Evolutionary conservation across 2,329 filamentous ascomycete species (phyloP).

Genomic region (Rutstroemia sp.): DNA sequence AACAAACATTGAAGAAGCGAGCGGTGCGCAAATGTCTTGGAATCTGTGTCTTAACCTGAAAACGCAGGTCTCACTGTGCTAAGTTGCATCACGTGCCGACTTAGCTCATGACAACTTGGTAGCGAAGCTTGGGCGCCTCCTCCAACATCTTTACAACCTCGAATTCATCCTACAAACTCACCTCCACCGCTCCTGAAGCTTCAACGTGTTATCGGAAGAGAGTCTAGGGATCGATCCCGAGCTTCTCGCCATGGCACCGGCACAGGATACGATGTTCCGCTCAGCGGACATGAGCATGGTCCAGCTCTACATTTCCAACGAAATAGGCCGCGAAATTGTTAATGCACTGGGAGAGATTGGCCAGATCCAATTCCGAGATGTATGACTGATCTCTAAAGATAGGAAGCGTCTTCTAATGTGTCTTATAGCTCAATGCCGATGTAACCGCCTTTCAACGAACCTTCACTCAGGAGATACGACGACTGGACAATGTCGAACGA

Average conservation of each 20-base stretch:
- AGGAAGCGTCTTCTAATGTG: slow-evolving; percentile 16
- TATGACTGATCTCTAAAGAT: slow-evolving; percentile 35
- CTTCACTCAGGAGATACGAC: slow-evolving; percentile 94
- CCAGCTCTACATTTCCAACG: slow-evolving; percentile 98
- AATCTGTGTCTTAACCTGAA: no score
- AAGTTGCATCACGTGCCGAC: not conserved
- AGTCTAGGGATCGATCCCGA: slow-evolving; percentile 13
- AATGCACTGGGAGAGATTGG: slow-evolving; percentile 94
- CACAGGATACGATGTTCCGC: slow-evolving; percentile 94
- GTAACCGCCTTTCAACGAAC: slow-evolving; percentile 93
- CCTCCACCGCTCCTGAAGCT: slow-evolving; percentile 8
- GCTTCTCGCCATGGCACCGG: slow-evolving; percentile 47
- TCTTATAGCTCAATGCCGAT: slow-evolving; percentile 74
- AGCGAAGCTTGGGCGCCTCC: slow-evolving; percentile 2
- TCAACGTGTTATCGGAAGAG: slow-evolving; percentile 15
- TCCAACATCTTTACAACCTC: slow-evolving; percentile 4
- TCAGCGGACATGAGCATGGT: slow-evolving; percentile 99
- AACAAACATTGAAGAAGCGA: no score
- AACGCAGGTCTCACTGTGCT: not conserved
- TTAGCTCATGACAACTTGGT: not conserved
- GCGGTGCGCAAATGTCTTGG: no score
- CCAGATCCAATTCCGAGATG: slow-evolving; percentile 94
- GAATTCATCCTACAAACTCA: slow-evolving; percentile 1
- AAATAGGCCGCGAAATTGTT: slow-evolving; percentile 96
- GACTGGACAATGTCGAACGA: slow-evolving; percentile 95